These are phyloP conservation scores for Colletotrichum filicis DNA, from an alignment of 2,329 filamentous ascomycete genomes.

Conservation along the genomic window DNA sequence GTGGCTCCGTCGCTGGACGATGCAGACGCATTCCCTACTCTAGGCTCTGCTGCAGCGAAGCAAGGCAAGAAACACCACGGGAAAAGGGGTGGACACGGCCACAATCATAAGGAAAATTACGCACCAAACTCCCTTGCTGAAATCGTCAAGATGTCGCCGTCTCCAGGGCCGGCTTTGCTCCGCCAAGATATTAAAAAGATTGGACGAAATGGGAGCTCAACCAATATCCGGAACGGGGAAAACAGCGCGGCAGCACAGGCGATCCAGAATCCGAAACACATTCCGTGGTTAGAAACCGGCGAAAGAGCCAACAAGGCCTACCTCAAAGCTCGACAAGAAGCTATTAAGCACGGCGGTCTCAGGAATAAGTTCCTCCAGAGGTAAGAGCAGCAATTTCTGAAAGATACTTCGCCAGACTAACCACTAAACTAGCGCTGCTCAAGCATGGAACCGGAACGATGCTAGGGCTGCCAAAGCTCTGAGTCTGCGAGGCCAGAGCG, in stretches of 20 bases:
- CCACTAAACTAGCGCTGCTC: slow-evolving; percentile 75
- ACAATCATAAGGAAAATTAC: slow-evolving; percentile 74
- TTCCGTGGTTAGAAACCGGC: slow-evolving; percentile 96
- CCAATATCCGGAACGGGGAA: slow-evolving; percentile 74
- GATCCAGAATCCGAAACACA: slow-evolving; percentile 88
- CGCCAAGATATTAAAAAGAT: slow-evolving; percentile 70
- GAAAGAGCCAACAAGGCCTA: slow-evolving; percentile 92
- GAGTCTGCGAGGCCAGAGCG: slow-evolving; percentile 92
- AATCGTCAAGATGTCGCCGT: slow-evolving; percentile 94
- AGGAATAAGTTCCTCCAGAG: slow-evolving; percentile 97
- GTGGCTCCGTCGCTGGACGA: slow-evolving; percentile 87
- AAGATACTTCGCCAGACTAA: neutral
- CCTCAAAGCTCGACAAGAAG: slow-evolving; percentile 92
- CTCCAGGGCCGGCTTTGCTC: slow-evolving; percentile 73
- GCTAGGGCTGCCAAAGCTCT: slow-evolving; percentile 95
- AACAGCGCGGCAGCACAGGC: slow-evolving; percentile 84
- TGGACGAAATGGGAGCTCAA: slow-evolving; percentile 72
- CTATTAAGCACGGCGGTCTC: slow-evolving; percentile 95
- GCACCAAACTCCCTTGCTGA: slow-evolving; percentile 86
- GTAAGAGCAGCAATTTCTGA: slow-evolving; percentile 57
- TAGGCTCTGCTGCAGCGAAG: slow-evolving; percentile 81
- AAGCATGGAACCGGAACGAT: slow-evolving; percentile 99
- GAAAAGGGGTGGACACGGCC: slow-evolving; percentile 86
- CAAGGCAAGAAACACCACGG: slow-evolving; percentile 92
- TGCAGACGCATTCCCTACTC: slow-evolving; percentile 91